Percentiles rank a stretch among this genome's conserved stretches.
These are phyloP conservation scores for Rhododendron mucronatum DNA, from an alignment of 148 eudicot genomes.

Conservation along the genomic window DNA sequence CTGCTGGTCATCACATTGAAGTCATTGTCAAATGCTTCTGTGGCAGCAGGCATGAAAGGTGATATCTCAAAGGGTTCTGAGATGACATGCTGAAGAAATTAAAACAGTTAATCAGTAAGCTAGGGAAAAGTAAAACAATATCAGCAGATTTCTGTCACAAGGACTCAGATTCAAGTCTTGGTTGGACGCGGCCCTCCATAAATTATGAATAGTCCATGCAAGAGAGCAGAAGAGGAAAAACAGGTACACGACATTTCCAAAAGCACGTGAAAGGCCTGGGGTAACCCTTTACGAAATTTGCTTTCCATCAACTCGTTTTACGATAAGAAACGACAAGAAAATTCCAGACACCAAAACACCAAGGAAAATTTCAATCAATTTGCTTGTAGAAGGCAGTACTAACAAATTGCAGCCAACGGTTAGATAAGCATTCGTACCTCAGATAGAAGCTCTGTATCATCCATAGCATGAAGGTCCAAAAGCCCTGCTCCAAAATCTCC, in stretches of 20 bases:
- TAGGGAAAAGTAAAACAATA: not conserved
- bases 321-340: not conserved
- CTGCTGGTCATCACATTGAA: slow-evolving; percentile 34
- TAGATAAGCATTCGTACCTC: slow-evolving; percentile 42
- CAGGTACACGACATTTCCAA: not conserved
- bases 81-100: slow-evolving; percentile 63
- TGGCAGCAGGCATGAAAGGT: slow-evolving; percentile 68
- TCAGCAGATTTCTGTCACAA: not conserved
- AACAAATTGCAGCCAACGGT: not conserved
- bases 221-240: not conserved
- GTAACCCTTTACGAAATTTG: not conserved
- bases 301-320: not conserved
- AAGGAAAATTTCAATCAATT: not conserved
- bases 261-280: not conserved
- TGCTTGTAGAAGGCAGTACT: not conserved
- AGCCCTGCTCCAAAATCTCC: slow-evolving; percentile 99
- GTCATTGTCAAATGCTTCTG: slow-evolving; percentile 53
- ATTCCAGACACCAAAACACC: not conserved
- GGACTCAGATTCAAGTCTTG: not conserved
- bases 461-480: slow-evolving; percentile 96
- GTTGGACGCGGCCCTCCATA: not conserved
- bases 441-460: slow-evolving; percentile 95
- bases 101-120: not conserved
- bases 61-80: slow-evolving; percentile 92
- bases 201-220: not conserved